These are phyloP conservation scores for Fusarium bactridioides DNA, from an alignment of 2,329 filamentous ascomycete genomes.

Conservation along the genomic window DNA sequence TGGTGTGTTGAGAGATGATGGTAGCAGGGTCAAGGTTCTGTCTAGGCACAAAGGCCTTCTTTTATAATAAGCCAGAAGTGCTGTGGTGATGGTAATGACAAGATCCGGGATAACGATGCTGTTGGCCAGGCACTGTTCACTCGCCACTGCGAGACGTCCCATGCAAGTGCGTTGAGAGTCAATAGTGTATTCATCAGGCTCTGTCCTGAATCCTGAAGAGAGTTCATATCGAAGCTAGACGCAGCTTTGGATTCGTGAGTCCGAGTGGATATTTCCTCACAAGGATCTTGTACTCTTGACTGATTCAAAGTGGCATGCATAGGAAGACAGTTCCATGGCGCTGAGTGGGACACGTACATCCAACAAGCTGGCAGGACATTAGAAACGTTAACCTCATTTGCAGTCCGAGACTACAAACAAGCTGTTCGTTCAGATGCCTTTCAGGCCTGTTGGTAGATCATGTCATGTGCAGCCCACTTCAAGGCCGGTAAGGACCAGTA, in stretches of 20 bases:
- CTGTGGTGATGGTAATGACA: too few relatives aligned
- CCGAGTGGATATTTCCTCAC: neutral
- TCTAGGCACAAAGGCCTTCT: too few relatives aligned
- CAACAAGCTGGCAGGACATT: neutral
- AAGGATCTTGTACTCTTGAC: neutral
- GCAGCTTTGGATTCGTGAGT: neutral
- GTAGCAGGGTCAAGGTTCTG: neutral
- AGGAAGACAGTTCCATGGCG: neutral
- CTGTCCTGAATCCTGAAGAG: neutral
- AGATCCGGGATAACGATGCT: neutral
- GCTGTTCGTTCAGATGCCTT: neutral
- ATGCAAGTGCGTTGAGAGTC: neutral
- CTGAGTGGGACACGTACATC: neutral
- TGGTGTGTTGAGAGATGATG: neutral
- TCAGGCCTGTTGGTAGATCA: neutral
- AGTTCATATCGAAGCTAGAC: neutral
- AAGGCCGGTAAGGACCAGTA: neutral
- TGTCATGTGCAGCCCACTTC: neutral
- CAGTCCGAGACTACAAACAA: neutral
- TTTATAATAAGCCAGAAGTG: too few relatives aligned
- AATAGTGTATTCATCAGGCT: neutral
- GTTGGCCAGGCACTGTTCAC: neutral
- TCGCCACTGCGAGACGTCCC: neutral
- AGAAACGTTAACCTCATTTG: neutral
- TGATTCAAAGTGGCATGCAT: neutral